A percentile compares a stretch with the other conserved stretches of the same genome.
Evolutionary conservation across 2,329 filamentous ascomycete species (phyloP).

Genomic region (Ascochyta pisi): DNA sequence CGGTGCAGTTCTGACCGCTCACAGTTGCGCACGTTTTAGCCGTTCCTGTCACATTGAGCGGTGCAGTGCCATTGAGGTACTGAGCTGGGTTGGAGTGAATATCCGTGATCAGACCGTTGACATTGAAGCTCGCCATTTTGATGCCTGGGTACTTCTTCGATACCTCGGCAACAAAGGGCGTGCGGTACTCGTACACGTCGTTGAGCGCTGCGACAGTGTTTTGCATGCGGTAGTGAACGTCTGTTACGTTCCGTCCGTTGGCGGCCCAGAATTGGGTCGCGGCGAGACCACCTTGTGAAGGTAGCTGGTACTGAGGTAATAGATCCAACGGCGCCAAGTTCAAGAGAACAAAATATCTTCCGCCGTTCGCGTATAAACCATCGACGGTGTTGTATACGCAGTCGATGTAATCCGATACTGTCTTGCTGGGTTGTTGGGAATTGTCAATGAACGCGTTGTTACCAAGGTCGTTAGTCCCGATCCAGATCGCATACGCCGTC

Average conservation of each 20-base stretch:
- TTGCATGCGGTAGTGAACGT: conserved; percentile 59
- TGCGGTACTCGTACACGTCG: conserved; percentile 59
- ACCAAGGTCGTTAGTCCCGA: conserved; percentile 82
- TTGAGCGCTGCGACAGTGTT: conserved; percentile 60
- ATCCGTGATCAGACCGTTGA: conserved; percentile 67
- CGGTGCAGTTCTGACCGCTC: conserved; percentile 48
- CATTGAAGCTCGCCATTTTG: conserved; percentile 70
- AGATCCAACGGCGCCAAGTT: conserved; percentile 72
- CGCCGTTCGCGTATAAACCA: conserved; percentile 69
- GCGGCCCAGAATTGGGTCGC: conserved; percentile 57
- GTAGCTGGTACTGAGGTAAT: conserved; percentile 69
- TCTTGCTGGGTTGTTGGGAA: conserved; percentile 64
- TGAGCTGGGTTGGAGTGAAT: conserved; percentile 66
- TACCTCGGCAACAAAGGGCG: conserved; percentile 49
- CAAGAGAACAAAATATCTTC: conserved; percentile 73
- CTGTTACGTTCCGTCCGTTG: conserved; percentile 58
- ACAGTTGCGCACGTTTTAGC: conserved; percentile 61
- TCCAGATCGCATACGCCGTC: conserved; percentile 79
- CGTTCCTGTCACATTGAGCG: conserved; percentile 67
- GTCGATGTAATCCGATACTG: conserved; percentile 69
- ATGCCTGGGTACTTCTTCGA: conserved; percentile 59
- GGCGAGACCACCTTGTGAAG: conserved; percentile 53
- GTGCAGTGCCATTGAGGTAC: conserved; percentile 68
- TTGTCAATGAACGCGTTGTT: conserved; percentile 70
- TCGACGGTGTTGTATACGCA: conserved; percentile 72